Percentiles rank a stretch among this genome's conserved stretches.
Conservation (phyloP, 2,329 filamentous ascomycete species). For the Sporothrix globosa region DNA sequence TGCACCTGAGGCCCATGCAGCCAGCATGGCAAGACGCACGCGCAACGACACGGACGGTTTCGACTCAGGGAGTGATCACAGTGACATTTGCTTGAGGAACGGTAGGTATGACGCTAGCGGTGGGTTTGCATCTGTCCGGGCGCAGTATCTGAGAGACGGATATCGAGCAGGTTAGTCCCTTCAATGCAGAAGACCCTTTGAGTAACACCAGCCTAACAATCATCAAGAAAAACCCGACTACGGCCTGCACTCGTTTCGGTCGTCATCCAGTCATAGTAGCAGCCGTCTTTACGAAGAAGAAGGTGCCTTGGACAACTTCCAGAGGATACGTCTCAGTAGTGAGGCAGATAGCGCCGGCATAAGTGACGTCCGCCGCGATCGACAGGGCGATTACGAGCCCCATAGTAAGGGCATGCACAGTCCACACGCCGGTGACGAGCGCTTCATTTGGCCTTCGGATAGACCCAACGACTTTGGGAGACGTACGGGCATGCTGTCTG, state of each 20-base stretch:
- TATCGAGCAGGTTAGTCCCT: background rate
- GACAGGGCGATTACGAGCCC: background rate
- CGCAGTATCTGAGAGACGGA: slow-evolving; percentile 11
- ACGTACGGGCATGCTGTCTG: background rate
- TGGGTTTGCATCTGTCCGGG: background rate
- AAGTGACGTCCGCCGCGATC: background rate
- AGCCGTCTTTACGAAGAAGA: background rate
- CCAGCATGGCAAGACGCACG: slow-evolving; percentile 7
- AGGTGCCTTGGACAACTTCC: slow-evolving; percentile 3
- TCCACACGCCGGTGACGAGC: background rate
- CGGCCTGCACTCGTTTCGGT: background rate
- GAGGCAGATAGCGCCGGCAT: background rate
- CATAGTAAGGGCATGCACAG: background rate
- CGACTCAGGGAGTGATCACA: background rate
- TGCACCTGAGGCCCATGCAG: background rate
- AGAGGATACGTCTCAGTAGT: slow-evolving; percentile 14
- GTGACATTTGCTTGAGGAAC: background rate
- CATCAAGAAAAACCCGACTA: background rate
- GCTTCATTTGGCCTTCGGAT: slow-evolving; percentile 2
- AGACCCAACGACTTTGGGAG: background rate
- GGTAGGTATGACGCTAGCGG: background rate
- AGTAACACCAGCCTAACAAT: background rate
- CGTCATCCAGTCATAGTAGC: background rate
- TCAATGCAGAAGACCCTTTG: background rate
- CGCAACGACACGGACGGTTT: slow-evolving; percentile 32